A percentile compares a stretch with the other conserved stretches of the same genome.
Conservation (phyloP, 768 basidiomycete genomes). For the Coprinellus micaceus region DNA sequence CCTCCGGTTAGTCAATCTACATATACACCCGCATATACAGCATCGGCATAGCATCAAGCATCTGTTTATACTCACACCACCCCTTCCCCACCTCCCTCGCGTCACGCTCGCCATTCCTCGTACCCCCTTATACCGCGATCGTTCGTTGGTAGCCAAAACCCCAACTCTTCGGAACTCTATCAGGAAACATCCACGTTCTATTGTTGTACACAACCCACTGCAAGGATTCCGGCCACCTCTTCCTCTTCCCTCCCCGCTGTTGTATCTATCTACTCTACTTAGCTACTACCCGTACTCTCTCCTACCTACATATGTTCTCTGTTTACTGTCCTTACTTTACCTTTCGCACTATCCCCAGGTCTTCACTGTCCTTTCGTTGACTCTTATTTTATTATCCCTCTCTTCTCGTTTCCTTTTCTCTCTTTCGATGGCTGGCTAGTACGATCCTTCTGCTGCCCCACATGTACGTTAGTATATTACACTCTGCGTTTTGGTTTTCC, state of each 20-base stretch:
- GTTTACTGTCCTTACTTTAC: not conserved
- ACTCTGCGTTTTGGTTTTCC: too few relatives aligned
- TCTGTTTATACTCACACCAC: slow-evolving; percentile 7
- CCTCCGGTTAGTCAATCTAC: not conserved
- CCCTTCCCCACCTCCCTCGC: too few relatives aligned
- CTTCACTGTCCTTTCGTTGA: slow-evolving; percentile 22
- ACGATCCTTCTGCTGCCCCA: not conserved
- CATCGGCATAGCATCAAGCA: slow-evolving; percentile 7
- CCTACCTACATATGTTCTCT: slow-evolving; percentile 1
- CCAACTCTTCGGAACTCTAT: too few relatives aligned
- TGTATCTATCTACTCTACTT: slow-evolving; percentile 5
- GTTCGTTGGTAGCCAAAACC: too few relatives aligned
- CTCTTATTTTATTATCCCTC: not conserved
- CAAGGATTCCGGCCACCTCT: not conserved
- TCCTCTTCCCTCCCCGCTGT: slow-evolving; percentile 6
- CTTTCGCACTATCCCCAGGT: slow-evolving; percentile 16
- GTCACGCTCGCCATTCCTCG: too few relatives aligned
- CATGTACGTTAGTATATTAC: not conserved
- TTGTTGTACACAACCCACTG: too few relatives aligned
- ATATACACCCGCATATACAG: slow-evolving; percentile 5
- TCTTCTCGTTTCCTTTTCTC: not conserved
- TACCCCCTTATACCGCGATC: too few relatives aligned
- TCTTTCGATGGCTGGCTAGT: not conserved
- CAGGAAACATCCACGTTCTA: too few relatives aligned
- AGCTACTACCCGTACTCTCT: slow-evolving; percentile 1